Evolutionary conservation across 257 asterid species (phyloP).

Genomic region (Penstemon barbatus): DNA sequence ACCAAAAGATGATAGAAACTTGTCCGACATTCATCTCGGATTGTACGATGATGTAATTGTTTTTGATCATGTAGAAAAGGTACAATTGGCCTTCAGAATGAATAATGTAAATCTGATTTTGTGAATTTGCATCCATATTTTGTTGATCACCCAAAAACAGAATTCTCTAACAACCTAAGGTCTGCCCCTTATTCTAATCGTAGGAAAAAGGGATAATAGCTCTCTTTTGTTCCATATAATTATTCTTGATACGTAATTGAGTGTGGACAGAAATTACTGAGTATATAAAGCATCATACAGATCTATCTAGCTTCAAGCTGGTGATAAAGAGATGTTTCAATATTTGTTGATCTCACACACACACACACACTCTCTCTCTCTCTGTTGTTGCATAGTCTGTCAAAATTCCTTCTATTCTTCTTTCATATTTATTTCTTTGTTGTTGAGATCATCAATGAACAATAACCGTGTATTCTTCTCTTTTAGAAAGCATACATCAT

Average conservation of each 20-base stretch:
- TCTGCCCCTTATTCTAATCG: neutral
- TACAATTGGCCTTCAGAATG: conserved; percentile 29
- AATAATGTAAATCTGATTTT: neutral
- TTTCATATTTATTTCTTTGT: conserved; percentile 1
- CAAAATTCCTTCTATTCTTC: conserved; percentile 10
- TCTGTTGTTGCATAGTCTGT: conserved; percentile 12
- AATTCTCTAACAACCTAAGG: neutral
- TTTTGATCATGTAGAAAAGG: conserved; percentile 95
- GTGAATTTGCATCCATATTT: conserved; percentile 12
- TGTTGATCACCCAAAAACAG: neutral
- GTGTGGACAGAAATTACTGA: neutral
- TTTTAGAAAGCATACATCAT: conserved; percentile 70
- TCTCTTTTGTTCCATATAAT: neutral
- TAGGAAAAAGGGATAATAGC: neutral
- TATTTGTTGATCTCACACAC: neutral
- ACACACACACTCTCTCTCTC: conserved; percentile 1
- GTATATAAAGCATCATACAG: neutral
- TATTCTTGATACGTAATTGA: neutral
- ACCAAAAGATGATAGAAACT: conserved; percentile 68
- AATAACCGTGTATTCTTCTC: conserved; percentile 18
- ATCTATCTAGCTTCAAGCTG: conserved; percentile 17
- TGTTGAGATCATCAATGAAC: conserved; percentile 20
- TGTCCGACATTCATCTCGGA: conserved; percentile 89
- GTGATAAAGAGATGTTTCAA: neutral
- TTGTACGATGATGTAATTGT: conserved; percentile 79